A percentile compares a stretch with the other conserved stretches of the same genome.
phyloP scores from a whole-genome alignment of 1,139 yeast species.

The Saccharomyces hybrid region DNA sequence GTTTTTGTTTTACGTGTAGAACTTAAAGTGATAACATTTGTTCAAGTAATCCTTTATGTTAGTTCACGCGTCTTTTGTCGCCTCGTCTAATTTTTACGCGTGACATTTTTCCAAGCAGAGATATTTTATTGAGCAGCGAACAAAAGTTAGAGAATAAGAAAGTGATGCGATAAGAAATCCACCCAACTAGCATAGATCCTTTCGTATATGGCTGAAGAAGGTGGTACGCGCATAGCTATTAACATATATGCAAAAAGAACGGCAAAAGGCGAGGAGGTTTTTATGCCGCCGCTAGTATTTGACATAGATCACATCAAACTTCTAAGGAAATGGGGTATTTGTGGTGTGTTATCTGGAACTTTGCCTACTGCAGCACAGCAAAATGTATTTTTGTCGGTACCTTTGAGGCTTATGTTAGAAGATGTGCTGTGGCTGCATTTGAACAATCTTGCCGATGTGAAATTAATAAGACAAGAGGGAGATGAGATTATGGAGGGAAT shows the following conservation, averaged over 20 bases:
- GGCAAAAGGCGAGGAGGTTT: background rate
- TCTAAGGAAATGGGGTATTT: slow-evolving; percentile 50
- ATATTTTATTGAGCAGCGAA: background rate
- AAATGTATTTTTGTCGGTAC: slow-evolving; percentile 75
- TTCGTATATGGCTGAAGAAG: background rate
- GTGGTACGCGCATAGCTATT: background rate
- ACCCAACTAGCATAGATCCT: background rate
- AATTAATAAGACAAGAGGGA: slow-evolving; percentile 14
- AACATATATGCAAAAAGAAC: background rate
- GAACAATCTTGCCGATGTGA: slow-evolving; percentile 36
- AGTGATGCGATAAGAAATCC: background rate
- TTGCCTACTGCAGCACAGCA: slow-evolving; percentile 88
- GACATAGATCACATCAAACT: slow-evolving; percentile 44
- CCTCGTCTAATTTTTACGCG: slow-evolving; percentile 1
- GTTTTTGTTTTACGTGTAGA: background rate
- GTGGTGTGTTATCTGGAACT: slow-evolving; percentile 77
- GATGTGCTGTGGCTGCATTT: slow-evolving; percentile 64
- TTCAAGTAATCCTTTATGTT: slow-evolving; percentile 30
- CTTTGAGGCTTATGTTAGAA: slow-evolving; percentile 63
- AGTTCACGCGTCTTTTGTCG: background rate
- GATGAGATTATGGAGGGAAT: slow-evolving; percentile 14
- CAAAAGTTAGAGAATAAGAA: background rate
- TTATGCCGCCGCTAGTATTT: slow-evolving; percentile 37
- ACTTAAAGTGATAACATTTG: background rate
- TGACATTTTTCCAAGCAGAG: background rate